phyloP scores from a whole-genome alignment of 768 basidiomycete genomes.

The Inosperma sp. region DNA sequence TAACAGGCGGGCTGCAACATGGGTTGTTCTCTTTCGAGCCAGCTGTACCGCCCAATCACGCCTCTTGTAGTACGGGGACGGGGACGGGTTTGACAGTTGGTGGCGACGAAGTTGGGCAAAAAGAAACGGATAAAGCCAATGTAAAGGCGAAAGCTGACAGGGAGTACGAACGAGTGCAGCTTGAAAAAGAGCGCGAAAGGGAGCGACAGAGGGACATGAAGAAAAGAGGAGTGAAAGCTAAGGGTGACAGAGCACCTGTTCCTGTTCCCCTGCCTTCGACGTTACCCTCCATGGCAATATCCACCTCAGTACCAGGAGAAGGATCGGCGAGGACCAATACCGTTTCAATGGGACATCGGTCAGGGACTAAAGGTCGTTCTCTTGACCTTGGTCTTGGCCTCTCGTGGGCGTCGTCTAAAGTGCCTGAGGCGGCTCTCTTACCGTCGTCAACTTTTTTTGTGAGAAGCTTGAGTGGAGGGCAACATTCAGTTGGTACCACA shows the following conservation, averaged over 20 bases:
- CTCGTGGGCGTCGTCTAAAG: slow-evolving; percentile 65
- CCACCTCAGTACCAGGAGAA: background rate
- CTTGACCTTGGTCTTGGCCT: slow-evolving; percentile 67
- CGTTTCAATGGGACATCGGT: slow-evolving; percentile 30
- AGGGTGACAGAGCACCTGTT: slow-evolving; percentile 17
- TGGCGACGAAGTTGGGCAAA: background rate
- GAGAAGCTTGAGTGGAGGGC: slow-evolving; percentile 26
- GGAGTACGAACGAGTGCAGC: slow-evolving; percentile 24
- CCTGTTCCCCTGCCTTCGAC: slow-evolving; percentile 5
- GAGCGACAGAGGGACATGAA: slow-evolving; percentile 27
- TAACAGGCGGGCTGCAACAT: slow-evolving; percentile 43
- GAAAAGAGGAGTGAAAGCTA: slow-evolving; percentile 10
- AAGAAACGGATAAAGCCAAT: background rate
- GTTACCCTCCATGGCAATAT: slow-evolving; percentile 5
- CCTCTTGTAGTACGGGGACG: slow-evolving; percentile 20
- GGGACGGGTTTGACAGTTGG: slow-evolving; percentile 1
- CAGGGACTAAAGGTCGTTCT: slow-evolving; percentile 60
- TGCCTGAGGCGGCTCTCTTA: slow-evolving; percentile 63
- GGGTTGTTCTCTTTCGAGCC: slow-evolving; percentile 67
- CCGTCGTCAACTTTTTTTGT: slow-evolving; percentile 40
- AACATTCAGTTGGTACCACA: background rate
- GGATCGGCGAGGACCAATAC: slow-evolving; percentile 6
- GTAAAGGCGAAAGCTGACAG: slow-evolving; percentile 24
- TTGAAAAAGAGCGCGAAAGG: slow-evolving; percentile 25
- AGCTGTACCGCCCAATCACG: slow-evolving; percentile 48